These are phyloP conservation scores for Aphanomyces euteiches DNA, from an alignment of 352 stramenopile species.

Conservation along the genomic window DNA sequence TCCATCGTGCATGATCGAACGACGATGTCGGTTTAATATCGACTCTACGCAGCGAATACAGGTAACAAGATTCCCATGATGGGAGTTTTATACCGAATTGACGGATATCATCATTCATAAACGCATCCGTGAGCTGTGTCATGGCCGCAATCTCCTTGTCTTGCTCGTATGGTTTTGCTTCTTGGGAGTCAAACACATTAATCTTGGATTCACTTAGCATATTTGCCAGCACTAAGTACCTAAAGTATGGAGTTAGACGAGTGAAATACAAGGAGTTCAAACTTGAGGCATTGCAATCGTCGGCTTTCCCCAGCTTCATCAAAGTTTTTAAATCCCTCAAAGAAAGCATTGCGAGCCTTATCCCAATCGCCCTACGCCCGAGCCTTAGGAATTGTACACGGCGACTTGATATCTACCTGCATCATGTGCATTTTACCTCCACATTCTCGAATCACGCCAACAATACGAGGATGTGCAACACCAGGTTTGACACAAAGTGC, in stretches of 20 bases:
- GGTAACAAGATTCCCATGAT: no score
- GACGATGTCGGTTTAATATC: slow-evolving; percentile 82
- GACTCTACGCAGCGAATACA: slow-evolving; percentile 41
- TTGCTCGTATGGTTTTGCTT: slow-evolving; percentile 90
- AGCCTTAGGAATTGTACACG: neutral
- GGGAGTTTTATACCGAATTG: slow-evolving; percentile 53
- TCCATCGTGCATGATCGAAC: slow-evolving; percentile 91
- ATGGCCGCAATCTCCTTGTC: slow-evolving; percentile 95
- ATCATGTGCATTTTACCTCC: slow-evolving; percentile 97
- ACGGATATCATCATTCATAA: slow-evolving; percentile 94
- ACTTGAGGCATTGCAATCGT: slow-evolving; percentile 92
- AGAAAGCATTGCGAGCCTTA: slow-evolving; percentile 90
- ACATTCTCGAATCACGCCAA: slow-evolving; percentile 93
- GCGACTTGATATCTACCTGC: slow-evolving; percentile 40
- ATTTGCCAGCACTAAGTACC: slow-evolving; percentile 85
- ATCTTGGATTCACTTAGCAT: slow-evolving; percentile 94
- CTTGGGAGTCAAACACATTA: slow-evolving; percentile 94
- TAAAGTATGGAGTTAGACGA: neutral
- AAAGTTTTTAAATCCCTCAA: slow-evolving; percentile 95
- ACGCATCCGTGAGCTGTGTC: slow-evolving; percentile 93
- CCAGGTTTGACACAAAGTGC: slow-evolving; percentile 85
- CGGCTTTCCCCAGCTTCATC: slow-evolving; percentile 93
- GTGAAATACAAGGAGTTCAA: slow-evolving; percentile 33
- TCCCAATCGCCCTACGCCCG: slow-evolving; percentile 83
- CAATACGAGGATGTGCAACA: slow-evolving; percentile 89